Percentiles rank a stretch among this genome's conserved stretches.
Evolutionary conservation across 2,329 filamentous ascomycete genomes (phyloP).

Genomic region (Parastagonospora avenae): DNA sequence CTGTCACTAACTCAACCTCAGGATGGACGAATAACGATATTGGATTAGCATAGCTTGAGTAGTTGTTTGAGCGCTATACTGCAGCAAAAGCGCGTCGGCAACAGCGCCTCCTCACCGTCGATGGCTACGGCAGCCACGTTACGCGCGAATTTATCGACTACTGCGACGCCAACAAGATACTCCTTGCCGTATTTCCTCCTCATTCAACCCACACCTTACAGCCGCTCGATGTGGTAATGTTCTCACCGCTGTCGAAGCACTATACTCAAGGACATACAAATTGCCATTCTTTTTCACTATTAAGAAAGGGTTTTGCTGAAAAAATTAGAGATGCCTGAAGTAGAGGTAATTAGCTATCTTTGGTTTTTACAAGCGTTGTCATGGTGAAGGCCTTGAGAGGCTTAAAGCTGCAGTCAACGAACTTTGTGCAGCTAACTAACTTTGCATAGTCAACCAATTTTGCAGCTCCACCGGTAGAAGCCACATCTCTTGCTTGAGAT

Average conservation of each 20-base stretch:
- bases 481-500: no score
- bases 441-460: no score
- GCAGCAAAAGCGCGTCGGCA: slow-evolving; percentile 11
- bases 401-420: no score
- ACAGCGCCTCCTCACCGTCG: slow-evolving; percentile 16
- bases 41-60: background rate
- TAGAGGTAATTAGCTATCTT: no score
- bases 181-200: background rate
- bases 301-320: no score
- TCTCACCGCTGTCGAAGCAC: background rate
- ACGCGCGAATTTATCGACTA: slow-evolving; percentile 16
- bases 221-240: background rate
- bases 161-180: background rate
- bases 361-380: no score
- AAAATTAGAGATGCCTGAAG: no score
- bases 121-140: slow-evolving; percentile 17
- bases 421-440: no score
- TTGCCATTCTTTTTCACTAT: no score
- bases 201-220: background rate
- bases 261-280: no score
- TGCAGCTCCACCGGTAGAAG: no score
- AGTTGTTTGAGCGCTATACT: slow-evolving; percentile 14
- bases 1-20: slow-evolving; percentile 1
- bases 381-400: no score
- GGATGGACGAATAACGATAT: slow-evolving; percentile 16